Percentiles rank a stretch among this genome's conserved stretches.
phyloP scores from a whole-genome alignment of 768 basidiomycete genomes.

The Hydnomerulius pinastri region DNA sequence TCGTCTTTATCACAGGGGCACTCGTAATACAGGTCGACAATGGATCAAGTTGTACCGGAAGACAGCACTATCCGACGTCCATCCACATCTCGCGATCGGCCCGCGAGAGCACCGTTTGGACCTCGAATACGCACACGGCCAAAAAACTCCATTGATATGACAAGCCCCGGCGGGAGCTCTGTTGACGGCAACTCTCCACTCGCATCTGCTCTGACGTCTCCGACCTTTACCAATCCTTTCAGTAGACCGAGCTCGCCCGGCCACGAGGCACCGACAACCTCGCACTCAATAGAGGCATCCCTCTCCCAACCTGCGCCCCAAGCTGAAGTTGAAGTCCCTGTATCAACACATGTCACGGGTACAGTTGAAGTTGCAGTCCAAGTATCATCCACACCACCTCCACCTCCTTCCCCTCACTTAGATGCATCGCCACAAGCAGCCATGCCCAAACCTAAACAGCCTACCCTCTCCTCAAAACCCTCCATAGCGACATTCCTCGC shows the following conservation, averaged over 20 bases:
- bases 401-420: background rate
- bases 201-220: background rate
- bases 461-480: slow-evolving; percentile 1
- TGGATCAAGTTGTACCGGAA: slow-evolving; percentile 18
- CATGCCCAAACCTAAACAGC: slow-evolving; percentile 6
- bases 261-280: background rate
- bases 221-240: background rate
- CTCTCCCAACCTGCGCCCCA: slow-evolving; percentile 4
- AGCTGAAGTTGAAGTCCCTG: background rate
- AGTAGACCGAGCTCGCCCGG: slow-evolving; percentile 2
- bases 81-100: slow-evolving; percentile 23
- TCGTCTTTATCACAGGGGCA: background rate
- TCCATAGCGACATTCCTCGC: slow-evolving; percentile 24
- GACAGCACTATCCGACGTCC: slow-evolving; percentile 10
- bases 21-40: background rate
- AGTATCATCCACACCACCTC: background rate
- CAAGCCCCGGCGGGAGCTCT: slow-evolving; percentile 3
- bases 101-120: slow-evolving; percentile 20
- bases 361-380: slow-evolving; percentile 18
- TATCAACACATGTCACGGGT: background rate
- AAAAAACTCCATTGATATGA: slow-evolving; percentile 16
- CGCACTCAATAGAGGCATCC: slow-evolving; percentile 2
- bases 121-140: slow-evolving; percentile 20
- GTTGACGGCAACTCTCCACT: slow-evolving; percentile 9
- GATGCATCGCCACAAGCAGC: slow-evolving; percentile 8